Conservation (phyloP, 306 rosid species). For the Quercus gilva region DNA sequence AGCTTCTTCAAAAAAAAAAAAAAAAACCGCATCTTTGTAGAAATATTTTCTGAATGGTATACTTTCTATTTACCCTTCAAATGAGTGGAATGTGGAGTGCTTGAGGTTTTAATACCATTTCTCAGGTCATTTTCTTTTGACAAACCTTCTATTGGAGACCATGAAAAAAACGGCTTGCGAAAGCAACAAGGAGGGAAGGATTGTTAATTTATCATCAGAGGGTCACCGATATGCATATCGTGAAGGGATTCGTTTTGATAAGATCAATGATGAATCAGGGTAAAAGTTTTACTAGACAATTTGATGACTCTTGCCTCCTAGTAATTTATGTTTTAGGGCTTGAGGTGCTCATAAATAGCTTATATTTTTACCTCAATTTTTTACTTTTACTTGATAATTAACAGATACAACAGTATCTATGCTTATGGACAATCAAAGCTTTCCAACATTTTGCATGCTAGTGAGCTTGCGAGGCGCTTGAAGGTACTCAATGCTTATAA, state of each 20-base stretch:
- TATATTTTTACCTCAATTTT: conserved; percentile 1
- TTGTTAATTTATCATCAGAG: conserved; percentile 63
- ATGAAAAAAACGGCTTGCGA: conserved; percentile 70
- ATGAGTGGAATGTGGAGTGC: neutral
- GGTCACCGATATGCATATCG: conserved; percentile 52
- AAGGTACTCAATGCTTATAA: conserved; percentile 46
- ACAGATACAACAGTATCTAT: conserved; percentile 46
- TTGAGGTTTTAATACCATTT: conserved; percentile 5
- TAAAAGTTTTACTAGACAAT: conserved; percentile 32
- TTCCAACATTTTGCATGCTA: conserved; percentile 73
- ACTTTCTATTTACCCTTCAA: neutral
- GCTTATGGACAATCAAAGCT: conserved; percentile 91
- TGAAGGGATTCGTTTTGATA: conserved; percentile 65
- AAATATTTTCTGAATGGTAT: neutral
- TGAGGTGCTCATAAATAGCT: conserved; percentile 8
- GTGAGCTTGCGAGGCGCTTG: conserved; percentile 73
- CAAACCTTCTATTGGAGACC: conserved; percentile 70
- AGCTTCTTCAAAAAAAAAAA: too few species aligned
- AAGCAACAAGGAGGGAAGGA: conserved; percentile 67
- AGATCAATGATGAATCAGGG: conserved; percentile 69
- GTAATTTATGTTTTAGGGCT: neutral
- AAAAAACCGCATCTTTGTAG: neutral
- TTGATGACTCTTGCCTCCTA: conserved; percentile 3
- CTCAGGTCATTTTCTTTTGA: conserved; percentile 83
- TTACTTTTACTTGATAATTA: conserved; percentile 5